These are phyloP conservation scores for Rhodotorula sp. DNA, from an alignment of 1,284 basidiomycete genomes.

Conservation along the genomic window DNA sequence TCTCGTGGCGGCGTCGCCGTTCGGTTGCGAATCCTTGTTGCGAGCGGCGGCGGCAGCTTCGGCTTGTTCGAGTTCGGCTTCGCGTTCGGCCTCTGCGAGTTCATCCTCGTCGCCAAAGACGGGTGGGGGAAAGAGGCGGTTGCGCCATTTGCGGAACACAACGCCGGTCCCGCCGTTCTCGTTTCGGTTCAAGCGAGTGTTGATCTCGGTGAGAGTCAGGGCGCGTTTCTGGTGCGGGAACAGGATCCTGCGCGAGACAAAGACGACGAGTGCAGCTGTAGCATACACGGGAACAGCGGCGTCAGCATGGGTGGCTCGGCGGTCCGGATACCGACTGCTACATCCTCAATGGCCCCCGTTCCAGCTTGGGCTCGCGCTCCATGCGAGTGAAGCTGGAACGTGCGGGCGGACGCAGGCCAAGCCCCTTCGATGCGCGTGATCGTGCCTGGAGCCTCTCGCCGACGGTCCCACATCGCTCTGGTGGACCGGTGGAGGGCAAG, in stretches of 20 bases:
- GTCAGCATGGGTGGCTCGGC: not conserved
- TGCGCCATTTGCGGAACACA: constrained; percentile 9
- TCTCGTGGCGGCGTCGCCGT: not conserved
- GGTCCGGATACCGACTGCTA: not conserved
- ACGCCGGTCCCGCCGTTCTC: constrained; percentile 33
- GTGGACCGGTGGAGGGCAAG: too few species aligned
- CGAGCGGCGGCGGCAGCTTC: not conserved
- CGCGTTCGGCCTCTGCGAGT: not conserved
- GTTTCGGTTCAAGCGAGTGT: constrained; percentile 25
- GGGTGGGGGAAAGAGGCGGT: constrained; percentile 2
- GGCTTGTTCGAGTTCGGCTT: not conserved
- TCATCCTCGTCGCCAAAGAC: constrained; percentile 25
- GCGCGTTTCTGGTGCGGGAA: constrained; percentile 12
- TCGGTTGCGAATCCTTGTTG: not conserved
- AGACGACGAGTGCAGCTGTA: constrained; percentile 4
- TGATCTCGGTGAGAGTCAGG: constrained; percentile 24
- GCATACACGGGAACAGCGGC: not conserved
- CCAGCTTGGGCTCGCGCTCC: too few species aligned
- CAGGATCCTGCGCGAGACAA: constrained; percentile 11
- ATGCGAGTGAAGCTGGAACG: too few species aligned
- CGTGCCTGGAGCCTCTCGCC: too few species aligned
- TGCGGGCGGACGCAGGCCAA: too few species aligned
- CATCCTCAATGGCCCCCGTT: too few species aligned
- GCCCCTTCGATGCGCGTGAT: too few species aligned
- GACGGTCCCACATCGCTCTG: too few species aligned